Conservation (phyloP, 306 rosid species). For the Myrica gale region DNA sequence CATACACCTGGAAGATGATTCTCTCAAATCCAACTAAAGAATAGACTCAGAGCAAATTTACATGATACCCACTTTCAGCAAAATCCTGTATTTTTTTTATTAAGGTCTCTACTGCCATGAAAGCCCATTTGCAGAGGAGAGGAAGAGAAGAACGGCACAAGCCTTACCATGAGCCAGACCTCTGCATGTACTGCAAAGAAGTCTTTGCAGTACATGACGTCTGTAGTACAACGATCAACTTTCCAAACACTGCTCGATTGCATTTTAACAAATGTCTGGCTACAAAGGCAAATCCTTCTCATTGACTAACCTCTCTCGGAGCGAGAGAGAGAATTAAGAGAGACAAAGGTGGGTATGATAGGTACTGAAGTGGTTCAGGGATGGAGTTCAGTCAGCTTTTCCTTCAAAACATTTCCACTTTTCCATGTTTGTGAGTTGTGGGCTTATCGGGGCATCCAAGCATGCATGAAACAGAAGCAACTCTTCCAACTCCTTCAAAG, state of each 20-base stretch:
- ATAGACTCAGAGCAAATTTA: not conserved
- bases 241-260: constrained; percentile 2
- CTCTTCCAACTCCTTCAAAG: not conserved
- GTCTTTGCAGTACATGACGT: too few relatives aligned
- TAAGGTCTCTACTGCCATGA: not conserved
- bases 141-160: too few relatives aligned
- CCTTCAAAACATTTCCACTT: not conserved
- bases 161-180: not conserved
- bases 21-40: not conserved
- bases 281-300: not conserved
- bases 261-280: constrained; percentile 19
- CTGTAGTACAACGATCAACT: constrained; percentile 43
- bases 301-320: constrained; percentile 7
- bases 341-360: constrained; percentile 13
- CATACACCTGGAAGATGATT: too few relatives aligned
- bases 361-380: not conserved
- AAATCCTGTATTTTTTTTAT: constrained; percentile 1
- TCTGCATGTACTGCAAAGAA: constrained; percentile 47
- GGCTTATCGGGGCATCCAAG: not conserved
- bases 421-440: not conserved
- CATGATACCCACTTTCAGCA: not conserved
- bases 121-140: not conserved
- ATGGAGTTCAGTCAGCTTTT: not conserved
- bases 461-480: not conserved
- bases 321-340: not conserved